A percentile compares a stretch with the other conserved stretches of the same genome.
These are phyloP conservation scores for Ceratobasidium papillatum DNA, from an alignment of 1,284 basidiomycete genomes.

Conservation along the genomic window DNA sequence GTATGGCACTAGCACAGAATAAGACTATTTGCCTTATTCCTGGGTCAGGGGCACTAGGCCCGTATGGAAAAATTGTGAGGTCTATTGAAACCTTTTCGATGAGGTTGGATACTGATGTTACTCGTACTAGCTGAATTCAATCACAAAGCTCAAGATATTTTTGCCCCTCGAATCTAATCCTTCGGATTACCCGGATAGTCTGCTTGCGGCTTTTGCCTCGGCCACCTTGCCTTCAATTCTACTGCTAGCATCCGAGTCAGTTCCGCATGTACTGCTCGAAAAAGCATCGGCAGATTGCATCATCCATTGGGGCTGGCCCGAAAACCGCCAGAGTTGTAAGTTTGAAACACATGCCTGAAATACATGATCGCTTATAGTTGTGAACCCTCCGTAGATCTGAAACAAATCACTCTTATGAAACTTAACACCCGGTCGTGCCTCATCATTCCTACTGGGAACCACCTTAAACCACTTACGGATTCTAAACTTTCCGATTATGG, in stretches of 20 bases:
- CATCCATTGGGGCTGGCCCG: slow-evolving; percentile 20
- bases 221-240: not conserved
- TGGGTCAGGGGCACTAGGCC: not conserved
- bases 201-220: not conserved
- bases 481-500: not conserved
- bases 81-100: not conserved
- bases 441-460: not conserved
- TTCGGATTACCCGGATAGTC: not conserved
- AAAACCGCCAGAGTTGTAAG: not conserved
- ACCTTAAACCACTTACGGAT: not conserved
- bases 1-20: slow-evolving; percentile 4
- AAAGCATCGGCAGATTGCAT: not conserved
- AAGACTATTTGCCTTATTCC: slow-evolving; percentile 28
- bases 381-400: not conserved
- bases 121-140: not conserved
- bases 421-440: not conserved
- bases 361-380: not conserved
- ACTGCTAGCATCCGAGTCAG: not conserved
- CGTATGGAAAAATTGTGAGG: slow-evolving; percentile 7
- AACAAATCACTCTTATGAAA: not conserved
- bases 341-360: not conserved
- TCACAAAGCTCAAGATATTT: slow-evolving; percentile 3
- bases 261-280: not conserved
- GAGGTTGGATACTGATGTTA: not conserved
- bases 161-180: not conserved